phyloP scores from a whole-genome alignment of 1,284 basidiomycete genomes.

The Ganoderma meredithae region DNA sequence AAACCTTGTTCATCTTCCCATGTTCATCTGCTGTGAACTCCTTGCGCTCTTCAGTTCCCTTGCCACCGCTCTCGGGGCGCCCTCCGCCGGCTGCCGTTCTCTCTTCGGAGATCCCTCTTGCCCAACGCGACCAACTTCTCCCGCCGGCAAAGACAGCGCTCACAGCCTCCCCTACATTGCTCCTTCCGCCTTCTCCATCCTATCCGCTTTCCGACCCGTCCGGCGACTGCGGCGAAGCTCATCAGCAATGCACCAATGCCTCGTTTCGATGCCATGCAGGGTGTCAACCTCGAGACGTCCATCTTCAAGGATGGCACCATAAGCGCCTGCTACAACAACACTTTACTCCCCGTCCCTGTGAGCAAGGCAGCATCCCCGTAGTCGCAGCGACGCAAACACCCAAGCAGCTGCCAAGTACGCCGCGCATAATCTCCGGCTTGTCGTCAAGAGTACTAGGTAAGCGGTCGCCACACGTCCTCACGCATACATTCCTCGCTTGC shows the following conservation, averaged over 20 bases:
- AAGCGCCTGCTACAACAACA: slow-evolving; percentile 50
- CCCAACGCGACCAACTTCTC: slow-evolving; percentile 47
- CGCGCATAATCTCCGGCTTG: slow-evolving; percentile 49
- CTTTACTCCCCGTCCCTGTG: slow-evolving; percentile 47
- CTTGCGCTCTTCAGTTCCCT: slow-evolving; percentile 10
- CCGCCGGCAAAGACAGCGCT: slow-evolving; percentile 43
- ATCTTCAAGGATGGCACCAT: slow-evolving; percentile 49
- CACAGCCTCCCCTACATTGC: slow-evolving; percentile 47
- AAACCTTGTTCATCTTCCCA: not conserved
- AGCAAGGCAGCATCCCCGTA: slow-evolving; percentile 52
- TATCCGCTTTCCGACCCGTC: slow-evolving; percentile 43
- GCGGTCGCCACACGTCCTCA: slow-evolving; percentile 18
- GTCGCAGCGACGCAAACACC: slow-evolving; percentile 44
- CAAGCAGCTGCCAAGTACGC: slow-evolving; percentile 51
- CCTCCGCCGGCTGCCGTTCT: slow-evolving; percentile 34
- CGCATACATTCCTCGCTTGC: not conserved
- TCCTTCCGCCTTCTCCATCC: slow-evolving; percentile 47
- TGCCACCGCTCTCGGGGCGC: slow-evolving; percentile 2
- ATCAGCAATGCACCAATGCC: slow-evolving; percentile 40
- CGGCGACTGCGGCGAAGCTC: slow-evolving; percentile 46
- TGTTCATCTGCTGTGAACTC: slow-evolving; percentile 1
- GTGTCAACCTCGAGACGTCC: slow-evolving; percentile 49
- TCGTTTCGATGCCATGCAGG: slow-evolving; percentile 51
- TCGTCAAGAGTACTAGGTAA: slow-evolving; percentile 56
- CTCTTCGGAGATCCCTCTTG: slow-evolving; percentile 49